These are phyloP conservation scores for Psilocybe tampanensis DNA, from an alignment of 768 basidiomycete genomes.

Conservation along the genomic window DNA sequence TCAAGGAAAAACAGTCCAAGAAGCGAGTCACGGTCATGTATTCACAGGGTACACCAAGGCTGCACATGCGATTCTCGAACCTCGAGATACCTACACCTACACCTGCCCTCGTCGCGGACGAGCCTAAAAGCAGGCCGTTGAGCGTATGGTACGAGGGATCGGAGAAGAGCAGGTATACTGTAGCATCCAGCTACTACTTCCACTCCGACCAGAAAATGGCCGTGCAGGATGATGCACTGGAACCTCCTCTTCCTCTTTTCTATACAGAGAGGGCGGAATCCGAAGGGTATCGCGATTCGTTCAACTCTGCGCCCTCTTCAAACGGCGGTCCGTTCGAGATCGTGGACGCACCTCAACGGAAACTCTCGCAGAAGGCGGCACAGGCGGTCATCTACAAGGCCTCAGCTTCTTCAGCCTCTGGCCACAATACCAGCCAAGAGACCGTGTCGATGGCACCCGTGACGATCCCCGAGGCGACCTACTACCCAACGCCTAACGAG, in stretches of 20 bases:
- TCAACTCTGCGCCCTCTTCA: constrained; percentile 14
- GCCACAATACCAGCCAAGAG: constrained; percentile 9
- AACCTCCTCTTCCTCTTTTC: constrained; percentile 15
- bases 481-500: not conserved
- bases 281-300: constrained; percentile 10
- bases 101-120: constrained; percentile 29
- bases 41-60: constrained; percentile 47
- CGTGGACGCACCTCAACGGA: constrained; percentile 25
- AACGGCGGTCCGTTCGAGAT: constrained; percentile 24
- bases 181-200: constrained; percentile 13
- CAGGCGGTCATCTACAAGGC: constrained; percentile 21
- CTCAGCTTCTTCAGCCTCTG: not conserved
- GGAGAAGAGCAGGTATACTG: constrained; percentile 5
- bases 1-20: constrained; percentile 19
- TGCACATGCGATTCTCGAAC: constrained; percentile 58
- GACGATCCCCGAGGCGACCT: constrained; percentile 12
- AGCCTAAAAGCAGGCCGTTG: constrained; percentile 26
- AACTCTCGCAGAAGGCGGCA: constrained; percentile 25
- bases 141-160: constrained; percentile 18
- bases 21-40: constrained; percentile 55
- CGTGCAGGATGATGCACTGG: not conserved
- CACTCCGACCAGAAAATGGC: constrained; percentile 4
- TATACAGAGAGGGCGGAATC: constrained; percentile 5
- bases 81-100: constrained; percentile 47
- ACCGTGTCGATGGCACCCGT: constrained; percentile 8